These are phyloP conservation scores for Nasturtium officinale DNA, from an alignment of 345 rosid genomes.

Conservation along the genomic window DNA sequence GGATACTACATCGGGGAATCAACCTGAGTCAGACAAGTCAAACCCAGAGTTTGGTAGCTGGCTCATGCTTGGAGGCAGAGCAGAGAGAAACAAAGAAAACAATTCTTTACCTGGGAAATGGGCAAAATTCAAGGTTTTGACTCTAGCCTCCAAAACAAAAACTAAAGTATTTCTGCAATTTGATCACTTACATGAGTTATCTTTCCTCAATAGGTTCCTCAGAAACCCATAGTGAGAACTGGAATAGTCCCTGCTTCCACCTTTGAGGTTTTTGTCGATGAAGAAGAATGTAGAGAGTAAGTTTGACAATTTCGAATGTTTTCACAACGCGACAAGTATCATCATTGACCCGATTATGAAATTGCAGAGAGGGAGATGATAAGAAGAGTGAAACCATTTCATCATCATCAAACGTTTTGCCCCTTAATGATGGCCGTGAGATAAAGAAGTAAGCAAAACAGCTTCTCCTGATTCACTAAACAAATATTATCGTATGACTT, in stretches of 20 bases:
- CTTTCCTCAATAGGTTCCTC: slow-evolving; percentile 60
- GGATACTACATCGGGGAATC: slow-evolving; percentile 43
- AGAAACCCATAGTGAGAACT: slow-evolving; percentile 50
- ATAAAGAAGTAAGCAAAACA: slow-evolving; percentile 40
- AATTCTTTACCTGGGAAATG: slow-evolving; percentile 73
- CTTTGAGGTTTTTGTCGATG: slow-evolving; percentile 84
- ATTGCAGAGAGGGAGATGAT: slow-evolving; percentile 26
- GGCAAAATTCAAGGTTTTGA: slow-evolving; percentile 73
- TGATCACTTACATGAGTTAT: slow-evolving; percentile 17
- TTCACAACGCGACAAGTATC: not conserved
- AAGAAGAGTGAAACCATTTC: slow-evolving; percentile 34
- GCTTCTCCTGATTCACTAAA: not conserved
- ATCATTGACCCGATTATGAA: not conserved
- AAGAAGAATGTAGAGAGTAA: slow-evolving; percentile 71
- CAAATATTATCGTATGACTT: not conserved
- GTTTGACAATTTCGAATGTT: slow-evolving; percentile 25
- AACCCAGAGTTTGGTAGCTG: slow-evolving; percentile 58
- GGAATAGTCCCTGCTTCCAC: slow-evolving; percentile 49
- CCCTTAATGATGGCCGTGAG: slow-evolving; percentile 41
- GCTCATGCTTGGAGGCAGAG: slow-evolving; percentile 66
- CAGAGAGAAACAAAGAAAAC: slow-evolving; percentile 95
- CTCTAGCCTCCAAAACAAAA: not conserved
- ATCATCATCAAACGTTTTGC: slow-evolving; percentile 34
- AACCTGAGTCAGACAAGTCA: slow-evolving; percentile 50
- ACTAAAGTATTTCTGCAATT: not conserved